These are phyloP conservation scores for Phaeotremella fagi DNA, from an alignment of 768 basidiomycete species.

Conservation along the genomic window DNA sequence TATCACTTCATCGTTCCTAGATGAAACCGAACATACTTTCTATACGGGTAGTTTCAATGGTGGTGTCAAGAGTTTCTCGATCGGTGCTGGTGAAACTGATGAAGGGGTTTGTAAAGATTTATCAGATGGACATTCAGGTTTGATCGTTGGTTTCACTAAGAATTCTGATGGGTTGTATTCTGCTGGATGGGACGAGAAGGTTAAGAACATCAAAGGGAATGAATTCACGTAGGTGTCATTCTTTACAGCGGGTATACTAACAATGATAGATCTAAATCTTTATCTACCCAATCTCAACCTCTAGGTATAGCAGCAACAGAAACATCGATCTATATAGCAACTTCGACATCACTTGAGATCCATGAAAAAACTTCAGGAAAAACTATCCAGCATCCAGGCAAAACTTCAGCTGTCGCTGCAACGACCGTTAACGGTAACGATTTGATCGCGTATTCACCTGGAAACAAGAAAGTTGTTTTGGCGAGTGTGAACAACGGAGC, in stretches of 20 bases:
- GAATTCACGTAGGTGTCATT: constrained; percentile 19
- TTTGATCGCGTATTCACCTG: constrained; percentile 69
- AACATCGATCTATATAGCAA: constrained; percentile 30
- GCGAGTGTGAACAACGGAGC: constrained; percentile 65
- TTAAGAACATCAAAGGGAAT: constrained; percentile 25
- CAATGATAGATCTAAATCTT: constrained; percentile 19
- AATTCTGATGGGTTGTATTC: constrained; percentile 58
- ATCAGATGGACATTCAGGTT: constrained; percentile 67
- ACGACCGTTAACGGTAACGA: background rate
- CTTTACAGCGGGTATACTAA: background rate
- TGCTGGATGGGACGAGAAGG: constrained; percentile 70
- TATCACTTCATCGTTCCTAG: constrained; percentile 57
- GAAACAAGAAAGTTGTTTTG: constrained; percentile 69
- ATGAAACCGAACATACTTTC: constrained; percentile 55
- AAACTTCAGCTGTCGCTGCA: constrained; percentile 38
- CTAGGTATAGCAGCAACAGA: constrained; percentile 34
- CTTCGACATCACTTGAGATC: constrained; percentile 37
- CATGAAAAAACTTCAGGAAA: constrained; percentile 11
- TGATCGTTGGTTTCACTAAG: constrained; percentile 61
- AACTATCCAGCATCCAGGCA: constrained; percentile 12
- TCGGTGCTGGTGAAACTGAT: constrained; percentile 50
- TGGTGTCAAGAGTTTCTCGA: constrained; percentile 39
- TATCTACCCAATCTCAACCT: constrained; percentile 43
- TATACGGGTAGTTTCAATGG: constrained; percentile 69
- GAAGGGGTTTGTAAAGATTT: constrained; percentile 49